Conservation (phyloP, 2,329 filamentous ascomycete species). For the Curvularia lunata region DNA sequence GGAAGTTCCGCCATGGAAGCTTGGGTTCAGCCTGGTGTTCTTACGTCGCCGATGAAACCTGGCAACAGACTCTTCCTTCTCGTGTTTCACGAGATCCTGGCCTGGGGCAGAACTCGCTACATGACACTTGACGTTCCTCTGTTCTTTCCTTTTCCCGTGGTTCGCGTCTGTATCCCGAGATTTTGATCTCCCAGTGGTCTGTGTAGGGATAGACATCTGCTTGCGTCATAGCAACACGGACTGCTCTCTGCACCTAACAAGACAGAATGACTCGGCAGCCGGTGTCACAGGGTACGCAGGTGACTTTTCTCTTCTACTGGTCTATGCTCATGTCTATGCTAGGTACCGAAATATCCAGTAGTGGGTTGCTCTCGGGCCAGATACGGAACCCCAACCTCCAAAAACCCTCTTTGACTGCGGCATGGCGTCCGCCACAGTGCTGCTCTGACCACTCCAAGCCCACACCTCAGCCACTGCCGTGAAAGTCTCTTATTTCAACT, state of each 20-base stretch:
- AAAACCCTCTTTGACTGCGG: background rate
- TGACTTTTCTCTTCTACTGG: background rate
- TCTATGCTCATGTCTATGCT: background rate
- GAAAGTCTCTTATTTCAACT: background rate
- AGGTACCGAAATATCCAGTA: background rate
- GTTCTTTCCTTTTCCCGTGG: background rate
- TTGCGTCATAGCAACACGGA: background rate
- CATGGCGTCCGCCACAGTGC: background rate
- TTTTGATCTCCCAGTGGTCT: background rate
- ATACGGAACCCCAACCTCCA: background rate
- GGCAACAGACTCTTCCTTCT: background rate
- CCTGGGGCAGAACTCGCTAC: background rate
- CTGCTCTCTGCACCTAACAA: background rate
- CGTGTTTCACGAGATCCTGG: background rate
- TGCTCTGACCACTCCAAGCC: background rate
- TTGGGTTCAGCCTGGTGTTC: background rate
- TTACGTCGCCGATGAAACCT: background rate
- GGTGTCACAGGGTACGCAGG: background rate
- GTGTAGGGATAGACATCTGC: background rate
- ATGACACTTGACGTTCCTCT: background rate
- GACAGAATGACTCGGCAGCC: background rate
- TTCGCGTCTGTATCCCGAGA: background rate
- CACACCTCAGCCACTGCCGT: background rate
- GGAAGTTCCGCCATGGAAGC: background rate
- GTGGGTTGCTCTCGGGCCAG: background rate